Conservation (phyloP, 129 eudicot genomes). For the Scalesia atractyloides region DNA sequence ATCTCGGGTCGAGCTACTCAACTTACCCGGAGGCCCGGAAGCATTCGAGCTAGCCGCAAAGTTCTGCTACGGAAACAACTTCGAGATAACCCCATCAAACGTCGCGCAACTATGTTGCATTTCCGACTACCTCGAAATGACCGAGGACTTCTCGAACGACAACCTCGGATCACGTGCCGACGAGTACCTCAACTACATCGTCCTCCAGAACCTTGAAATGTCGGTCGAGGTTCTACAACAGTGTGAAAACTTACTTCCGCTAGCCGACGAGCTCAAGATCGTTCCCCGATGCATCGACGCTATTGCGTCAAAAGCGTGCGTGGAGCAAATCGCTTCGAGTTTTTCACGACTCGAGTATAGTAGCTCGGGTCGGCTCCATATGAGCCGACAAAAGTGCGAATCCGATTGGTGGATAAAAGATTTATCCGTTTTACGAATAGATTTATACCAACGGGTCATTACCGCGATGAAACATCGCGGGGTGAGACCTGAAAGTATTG, state of each 20-base stretch:
- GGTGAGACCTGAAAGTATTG: constrained; percentile 90
- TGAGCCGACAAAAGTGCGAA: constrained; percentile 76
- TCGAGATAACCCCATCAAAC: constrained; percentile 85
- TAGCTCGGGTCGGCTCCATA: constrained; percentile 85
- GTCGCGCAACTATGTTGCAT: constrained; percentile 83
- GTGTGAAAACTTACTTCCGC: constrained; percentile 81
- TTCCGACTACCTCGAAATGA: constrained; percentile 93
- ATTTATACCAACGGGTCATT: constrained; percentile 76
- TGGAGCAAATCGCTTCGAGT: constrained; percentile 92
- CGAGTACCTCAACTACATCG: constrained; percentile 75
- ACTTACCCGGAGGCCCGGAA: constrained; percentile 87
- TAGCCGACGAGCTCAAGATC: constrained; percentile 82
- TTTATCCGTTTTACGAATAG: constrained; percentile 71
- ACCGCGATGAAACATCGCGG: constrained; percentile 96
- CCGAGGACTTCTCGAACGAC: constrained; percentile 70
- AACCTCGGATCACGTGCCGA: constrained; percentile 82
- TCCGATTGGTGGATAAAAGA: constrained; percentile 98
- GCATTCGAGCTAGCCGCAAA: constrained; percentile 92
- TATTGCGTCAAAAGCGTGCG: constrained; percentile 92
- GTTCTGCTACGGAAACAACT: constrained; percentile 86
- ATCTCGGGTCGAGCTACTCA: constrained; percentile 67
- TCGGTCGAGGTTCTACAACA: constrained; percentile 76
- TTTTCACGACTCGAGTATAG: constrained; percentile 90
- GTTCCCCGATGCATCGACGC: constrained; percentile 78
- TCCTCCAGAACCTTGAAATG: constrained; percentile 82